Percentiles rank a stretch among this genome's conserved stretches.
Evolutionary conservation across 345 rosid species (phyloP).

Genomic region (Firmiana major): DNA sequence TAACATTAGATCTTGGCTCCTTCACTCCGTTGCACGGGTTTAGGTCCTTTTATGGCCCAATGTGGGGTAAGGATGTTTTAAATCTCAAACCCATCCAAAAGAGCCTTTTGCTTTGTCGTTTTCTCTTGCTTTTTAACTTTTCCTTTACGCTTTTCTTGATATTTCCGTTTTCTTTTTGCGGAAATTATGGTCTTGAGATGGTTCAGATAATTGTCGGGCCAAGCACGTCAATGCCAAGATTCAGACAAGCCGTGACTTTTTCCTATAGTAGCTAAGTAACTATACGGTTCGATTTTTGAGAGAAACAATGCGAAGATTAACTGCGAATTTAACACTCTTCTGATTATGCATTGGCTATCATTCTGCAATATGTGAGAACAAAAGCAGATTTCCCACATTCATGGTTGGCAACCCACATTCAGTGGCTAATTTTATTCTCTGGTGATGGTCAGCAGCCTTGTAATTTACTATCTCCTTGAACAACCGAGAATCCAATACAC

Average conservation of each 20-base stretch:
- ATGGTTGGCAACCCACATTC: slow-evolving; percentile 38
- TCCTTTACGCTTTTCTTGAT: background rate
- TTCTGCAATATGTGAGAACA: background rate
- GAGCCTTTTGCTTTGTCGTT: background rate
- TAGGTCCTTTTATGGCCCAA: background rate
- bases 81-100: background rate
- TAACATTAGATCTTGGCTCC: background rate
- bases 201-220: background rate
- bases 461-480: slow-evolving; percentile 75
- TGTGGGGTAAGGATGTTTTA: background rate
- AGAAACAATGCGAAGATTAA: no score
- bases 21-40: background rate
- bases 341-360: no score
- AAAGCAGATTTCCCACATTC: background rate
- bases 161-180: background rate
- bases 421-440: slow-evolving; percentile 62
- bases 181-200: background rate
- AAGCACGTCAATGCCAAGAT: background rate
- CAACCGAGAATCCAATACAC: slow-evolving; percentile 66
- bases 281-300: no score
- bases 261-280: background rate
- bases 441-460: slow-evolving; percentile 77
- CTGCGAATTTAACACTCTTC: no score
- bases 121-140: background rate
- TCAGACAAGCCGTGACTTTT: background rate